These are phyloP conservation scores for Alopecurus myosuroides DNA, from an alignment of 176 grass and related monocot species.

Conservation along the genomic window DNA sequence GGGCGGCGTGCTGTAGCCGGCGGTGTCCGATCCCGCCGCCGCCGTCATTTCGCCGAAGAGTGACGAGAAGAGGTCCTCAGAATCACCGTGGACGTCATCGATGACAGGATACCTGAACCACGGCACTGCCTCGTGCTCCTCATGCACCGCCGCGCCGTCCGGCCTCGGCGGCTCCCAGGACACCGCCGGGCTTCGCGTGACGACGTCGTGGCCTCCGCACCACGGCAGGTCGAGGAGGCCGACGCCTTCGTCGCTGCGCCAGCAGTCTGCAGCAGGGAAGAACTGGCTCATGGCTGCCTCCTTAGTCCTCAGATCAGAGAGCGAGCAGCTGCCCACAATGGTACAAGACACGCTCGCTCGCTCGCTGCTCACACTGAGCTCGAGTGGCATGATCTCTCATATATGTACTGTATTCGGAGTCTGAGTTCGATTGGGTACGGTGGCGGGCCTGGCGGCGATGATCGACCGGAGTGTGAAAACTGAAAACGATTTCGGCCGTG, in stretches of 20 bases:
- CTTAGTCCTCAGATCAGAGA: not conserved
- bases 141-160: not conserved
- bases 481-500: too few relatives aligned
- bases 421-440: too few relatives aligned
- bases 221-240: slow-evolving; percentile 61
- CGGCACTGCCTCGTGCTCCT: slow-evolving; percentile 19
- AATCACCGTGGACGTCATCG: not conserved
- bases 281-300: slow-evolving; percentile 46
- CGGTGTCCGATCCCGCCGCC: not conserved
- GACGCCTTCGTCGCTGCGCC: slow-evolving; percentile 19
- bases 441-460: too few relatives aligned
- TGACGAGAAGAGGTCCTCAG: slow-evolving; percentile 48
- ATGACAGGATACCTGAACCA: slow-evolving; percentile 52
- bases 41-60: slow-evolving; percentile 31
- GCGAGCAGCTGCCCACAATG: too few relatives aligned
- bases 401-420: too few relatives aligned
- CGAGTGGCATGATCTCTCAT: too few relatives aligned
- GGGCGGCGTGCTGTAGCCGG: not conserved
- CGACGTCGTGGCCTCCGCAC: slow-evolving; percentile 57
- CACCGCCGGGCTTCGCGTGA: slow-evolving; percentile 56
- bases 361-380: not conserved
- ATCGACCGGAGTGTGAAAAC: too few relatives aligned
- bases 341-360: not conserved
- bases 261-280: slow-evolving; percentile 29
- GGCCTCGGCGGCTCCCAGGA: too few relatives aligned